phyloP scores from a whole-genome alignment of 2,329 filamentous ascomycete genomes.

The Pseudovirgaria hyperparasitica region DNA sequence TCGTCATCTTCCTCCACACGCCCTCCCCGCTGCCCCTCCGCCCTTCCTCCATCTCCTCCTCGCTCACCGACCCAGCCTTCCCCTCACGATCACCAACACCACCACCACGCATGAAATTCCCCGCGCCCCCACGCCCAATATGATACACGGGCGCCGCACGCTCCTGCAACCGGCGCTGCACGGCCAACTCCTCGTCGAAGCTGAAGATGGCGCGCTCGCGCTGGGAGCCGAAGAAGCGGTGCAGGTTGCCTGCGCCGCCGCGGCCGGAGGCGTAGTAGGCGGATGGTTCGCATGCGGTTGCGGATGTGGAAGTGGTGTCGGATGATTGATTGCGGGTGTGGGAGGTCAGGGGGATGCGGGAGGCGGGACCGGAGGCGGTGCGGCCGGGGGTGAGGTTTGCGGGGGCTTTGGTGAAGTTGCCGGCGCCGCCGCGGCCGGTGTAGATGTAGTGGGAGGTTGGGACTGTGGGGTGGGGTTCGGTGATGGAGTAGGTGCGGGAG shows the following conservation, averaged over 20 bases:
- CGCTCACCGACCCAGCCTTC: slow-evolving; percentile 15
- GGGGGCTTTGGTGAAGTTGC: slow-evolving; percentile 43
- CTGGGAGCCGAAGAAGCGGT: no score
- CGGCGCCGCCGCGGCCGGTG: slow-evolving; percentile 45
- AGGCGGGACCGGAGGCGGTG: slow-evolving; percentile 33
- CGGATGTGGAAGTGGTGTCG: no score
- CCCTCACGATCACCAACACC: no score
- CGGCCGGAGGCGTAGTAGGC: slow-evolving; percentile 52
- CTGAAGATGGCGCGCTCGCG: slow-evolving; percentile 49
- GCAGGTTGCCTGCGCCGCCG: slow-evolving; percentile 54
- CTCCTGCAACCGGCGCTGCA: slow-evolving; percentile 40
- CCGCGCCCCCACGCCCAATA: slow-evolving; percentile 48
- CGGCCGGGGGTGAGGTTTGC: slow-evolving; percentile 39
- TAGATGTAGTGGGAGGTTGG: slow-evolving; percentile 37
- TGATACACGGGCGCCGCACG: slow-evolving; percentile 49
- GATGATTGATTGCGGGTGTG: slow-evolving; percentile 29
- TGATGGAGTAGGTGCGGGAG: slow-evolving; percentile 37
- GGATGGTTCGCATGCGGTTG: no score
- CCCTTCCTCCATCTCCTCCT: slow-evolving; percentile 14
- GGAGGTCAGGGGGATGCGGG: slow-evolving; percentile 35
- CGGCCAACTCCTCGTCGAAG: slow-evolving; percentile 55
- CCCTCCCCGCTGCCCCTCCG: slow-evolving; percentile 20
- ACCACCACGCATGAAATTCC: slow-evolving; percentile 41
- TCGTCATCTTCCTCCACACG: slow-evolving; percentile 21
- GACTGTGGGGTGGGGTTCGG: slow-evolving; percentile 49